Percentiles rank a stretch among this genome's conserved stretches.
phyloP scores from a whole-genome alignment of 345 rosid species.

The Noccaea caerulescens region DNA sequence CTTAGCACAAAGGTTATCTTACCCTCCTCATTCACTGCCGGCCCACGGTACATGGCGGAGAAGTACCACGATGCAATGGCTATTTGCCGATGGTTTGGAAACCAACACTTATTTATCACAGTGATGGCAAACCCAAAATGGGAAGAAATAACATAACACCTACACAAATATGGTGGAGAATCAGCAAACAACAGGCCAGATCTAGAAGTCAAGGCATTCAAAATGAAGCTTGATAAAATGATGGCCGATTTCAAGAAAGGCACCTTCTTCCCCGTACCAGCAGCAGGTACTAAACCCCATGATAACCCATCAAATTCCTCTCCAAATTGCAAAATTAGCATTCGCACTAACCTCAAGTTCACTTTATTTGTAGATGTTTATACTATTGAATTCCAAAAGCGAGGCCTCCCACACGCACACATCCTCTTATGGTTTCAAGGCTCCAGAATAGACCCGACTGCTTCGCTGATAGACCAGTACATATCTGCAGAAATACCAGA shows the following conservation, averaged over 20 bases:
- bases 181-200: background rate
- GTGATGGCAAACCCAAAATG: background rate
- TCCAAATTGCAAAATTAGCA: too few species aligned
- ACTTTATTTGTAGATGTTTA: background rate
- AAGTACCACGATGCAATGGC: constrained; percentile 25
- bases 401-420: background rate
- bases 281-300: background rate
- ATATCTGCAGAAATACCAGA: background rate
- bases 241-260: background rate
- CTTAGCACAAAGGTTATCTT: background rate
- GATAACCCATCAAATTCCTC: too few species aligned
- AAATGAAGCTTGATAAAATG: background rate
- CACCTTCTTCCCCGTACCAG: background rate
- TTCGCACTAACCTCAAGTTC: too few species aligned
- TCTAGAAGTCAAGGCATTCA: background rate
- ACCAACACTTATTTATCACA: constrained; percentile 8
- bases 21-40: background rate
- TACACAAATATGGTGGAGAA: background rate
- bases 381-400: background rate
- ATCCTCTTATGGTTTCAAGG: background rate
- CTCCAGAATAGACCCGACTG: background rate
- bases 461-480: background rate
- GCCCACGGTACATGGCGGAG: constrained; percentile 1
- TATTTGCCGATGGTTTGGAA: background rate
- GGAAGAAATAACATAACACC: background rate